phyloP scores from a whole-genome alignment of 306 rosid species.

The Inga laurina region DNA sequence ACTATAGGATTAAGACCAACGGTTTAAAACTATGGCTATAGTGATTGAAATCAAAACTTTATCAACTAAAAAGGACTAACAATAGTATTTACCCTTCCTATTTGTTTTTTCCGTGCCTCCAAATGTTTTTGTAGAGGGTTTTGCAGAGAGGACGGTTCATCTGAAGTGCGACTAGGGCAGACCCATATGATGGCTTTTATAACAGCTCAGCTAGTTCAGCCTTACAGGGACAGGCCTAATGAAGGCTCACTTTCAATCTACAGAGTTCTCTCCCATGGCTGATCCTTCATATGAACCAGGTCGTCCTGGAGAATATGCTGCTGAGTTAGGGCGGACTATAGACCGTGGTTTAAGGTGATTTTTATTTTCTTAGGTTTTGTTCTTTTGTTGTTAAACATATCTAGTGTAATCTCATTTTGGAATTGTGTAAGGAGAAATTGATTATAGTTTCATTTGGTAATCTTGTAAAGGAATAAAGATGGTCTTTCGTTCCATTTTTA shows the following conservation, averaged over 20 bases:
- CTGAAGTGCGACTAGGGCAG: constrained; percentile 53
- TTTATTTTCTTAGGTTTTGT: not conserved
- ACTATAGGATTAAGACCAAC: too few species aligned
- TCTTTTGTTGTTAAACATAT: not conserved
- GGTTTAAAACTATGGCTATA: too few species aligned
- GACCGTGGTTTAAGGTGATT: constrained; percentile 74
- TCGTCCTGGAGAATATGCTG: constrained; percentile 73
- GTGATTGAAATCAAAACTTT: too few species aligned
- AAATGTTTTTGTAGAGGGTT: too few species aligned
- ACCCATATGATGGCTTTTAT: constrained; percentile 77
- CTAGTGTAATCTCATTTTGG: not conserved
- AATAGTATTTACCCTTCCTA: too few species aligned
- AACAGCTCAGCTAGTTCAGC: constrained; percentile 69
- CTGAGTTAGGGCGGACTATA: constrained; percentile 73
- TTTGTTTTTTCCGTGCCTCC: not conserved
- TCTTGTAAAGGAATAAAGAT: not conserved
- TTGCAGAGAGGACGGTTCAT: constrained; percentile 60
- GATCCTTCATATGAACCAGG: constrained; percentile 91
- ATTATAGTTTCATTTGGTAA: not conserved
- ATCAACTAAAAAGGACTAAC: too few species aligned
- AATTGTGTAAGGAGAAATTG: not conserved
- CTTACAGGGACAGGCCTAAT: constrained; percentile 83
- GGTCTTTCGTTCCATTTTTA: not conserved
- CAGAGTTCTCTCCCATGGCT: constrained; percentile 96
- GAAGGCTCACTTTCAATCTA: constrained; percentile 85